Evolutionary conservation across 768 basidiomycete genomes (phyloP), one percentile per base, ranked within the genome.

Genomic region (Trametes maxima): DNA sequence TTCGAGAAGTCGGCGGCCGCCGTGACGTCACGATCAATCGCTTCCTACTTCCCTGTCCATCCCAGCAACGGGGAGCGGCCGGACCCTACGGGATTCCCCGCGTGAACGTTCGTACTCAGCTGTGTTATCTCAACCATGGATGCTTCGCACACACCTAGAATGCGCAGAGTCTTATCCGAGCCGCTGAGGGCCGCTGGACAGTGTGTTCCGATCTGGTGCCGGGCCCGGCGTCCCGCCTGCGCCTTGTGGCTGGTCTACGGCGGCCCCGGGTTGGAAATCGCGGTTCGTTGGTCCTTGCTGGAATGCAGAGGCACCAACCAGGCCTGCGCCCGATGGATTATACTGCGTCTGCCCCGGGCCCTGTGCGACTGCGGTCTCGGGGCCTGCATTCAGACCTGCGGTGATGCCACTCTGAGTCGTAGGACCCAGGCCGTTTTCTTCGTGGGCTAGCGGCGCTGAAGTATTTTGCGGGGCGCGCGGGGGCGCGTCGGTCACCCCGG

Each of bases 361-460:
- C 16, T 55, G 39, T 2, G 48, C 60, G 8, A 49, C n/a, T 7
- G 54, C 53, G 4, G 33, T 21, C n/a, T 47, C 46, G 5, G 59
- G 59, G 10, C 48, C 60, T 17, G 54, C 60, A 17, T 56, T 56
- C 40, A 60, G n/a, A 3, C 60, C 60, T n/a, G 54, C 54, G 3
- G n/a, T 25, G 16, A 44, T 50, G 22, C 22, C 42, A 44, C 60
- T 52, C n/a, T n/a, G n/a, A n/a, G n/a, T n/a, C 4, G 43, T 22
- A 0, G 60, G 60, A 1, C 48, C 60, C 7, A 45, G 46, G 5
- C 33, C 28, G 33, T 54, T 61, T n/a, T 47, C 60, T 35, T 61
- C 48, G 17, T 55, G 54, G 1, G 54, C 54, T 39, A 40, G 25
- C 14, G 47, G 42, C 53, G 37, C 33, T 10, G 50, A 35, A 2